Percentiles rank a stretch among this genome's conserved stretches.
phyloP scores from a whole-genome alignment of 495 filamentous ascomycete species.

The Podospora pseudocomata region DNA sequence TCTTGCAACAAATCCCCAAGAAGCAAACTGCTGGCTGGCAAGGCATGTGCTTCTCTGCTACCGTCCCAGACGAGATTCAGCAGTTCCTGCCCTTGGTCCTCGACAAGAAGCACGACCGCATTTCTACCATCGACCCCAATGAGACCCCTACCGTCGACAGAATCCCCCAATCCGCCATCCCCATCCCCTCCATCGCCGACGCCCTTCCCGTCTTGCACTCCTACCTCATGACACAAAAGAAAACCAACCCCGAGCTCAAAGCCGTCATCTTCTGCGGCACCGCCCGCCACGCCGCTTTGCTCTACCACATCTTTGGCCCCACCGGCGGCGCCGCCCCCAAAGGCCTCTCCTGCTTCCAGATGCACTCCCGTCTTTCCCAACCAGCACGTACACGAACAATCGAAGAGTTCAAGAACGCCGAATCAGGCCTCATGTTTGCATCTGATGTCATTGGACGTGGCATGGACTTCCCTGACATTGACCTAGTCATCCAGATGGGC shows the following conservation, averaged over 20 bases:
- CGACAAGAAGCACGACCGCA: constrained; percentile 88
- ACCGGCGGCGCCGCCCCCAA: constrained; percentile 73
- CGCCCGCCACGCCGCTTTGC: constrained; percentile 95
- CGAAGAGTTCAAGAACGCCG: constrained; percentile 77
- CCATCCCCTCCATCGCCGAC: constrained; percentile 77
- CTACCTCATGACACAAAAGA: constrained; percentile 87
- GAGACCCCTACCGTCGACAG: constrained; percentile 80
- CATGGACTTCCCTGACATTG: constrained; percentile 72
- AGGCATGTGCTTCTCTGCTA: constrained; percentile 93
- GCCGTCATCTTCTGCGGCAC: constrained; percentile 99
- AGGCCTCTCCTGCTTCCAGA: constrained; percentile 88
- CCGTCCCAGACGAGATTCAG: constrained; percentile 83
- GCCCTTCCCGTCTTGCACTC: constrained; percentile 77
- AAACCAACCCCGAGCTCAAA: constrained; percentile 66
- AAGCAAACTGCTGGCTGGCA: constrained; percentile 54
- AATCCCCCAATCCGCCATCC: constrained; percentile 70
- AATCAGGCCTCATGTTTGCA: constrained; percentile 78
- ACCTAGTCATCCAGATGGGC: constrained; percentile 87
- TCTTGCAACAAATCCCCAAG: constrained; percentile 66
- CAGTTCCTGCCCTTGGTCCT: constrained; percentile 94
- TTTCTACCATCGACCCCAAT: constrained; percentile 90
- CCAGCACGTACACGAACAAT: constrained; percentile 71
- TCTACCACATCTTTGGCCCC: constrained; percentile 60
- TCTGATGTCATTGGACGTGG: constrained; percentile 89
- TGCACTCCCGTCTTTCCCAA: constrained; percentile 58